These are phyloP conservation scores for Seiridium unicorne DNA, from an alignment of 2,329 filamentous ascomycete genomes.

Conservation along the genomic window DNA sequence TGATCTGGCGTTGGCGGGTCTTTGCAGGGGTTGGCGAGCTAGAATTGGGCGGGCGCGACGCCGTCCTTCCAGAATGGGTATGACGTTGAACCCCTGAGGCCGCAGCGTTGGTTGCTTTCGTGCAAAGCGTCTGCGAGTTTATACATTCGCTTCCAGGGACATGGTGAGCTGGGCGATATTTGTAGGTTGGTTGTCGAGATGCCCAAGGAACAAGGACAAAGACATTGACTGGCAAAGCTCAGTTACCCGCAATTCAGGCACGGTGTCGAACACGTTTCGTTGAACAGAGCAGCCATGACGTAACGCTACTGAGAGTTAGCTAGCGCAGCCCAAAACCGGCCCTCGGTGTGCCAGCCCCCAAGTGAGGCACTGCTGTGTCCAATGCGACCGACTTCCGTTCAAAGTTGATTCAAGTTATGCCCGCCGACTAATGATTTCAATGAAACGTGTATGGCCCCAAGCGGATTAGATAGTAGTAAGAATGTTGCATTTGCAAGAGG, in stretches of 20 bases:
- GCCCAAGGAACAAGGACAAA: neutral
- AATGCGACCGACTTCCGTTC: neutral
- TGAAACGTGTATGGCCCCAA: too few species aligned
- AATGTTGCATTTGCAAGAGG: too few species aligned
- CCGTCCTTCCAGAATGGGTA: constrained; percentile 1
- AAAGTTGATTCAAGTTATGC: too few species aligned
- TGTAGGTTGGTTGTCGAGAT: too few species aligned
- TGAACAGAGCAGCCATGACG: neutral
- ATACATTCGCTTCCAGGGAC: too few species aligned
- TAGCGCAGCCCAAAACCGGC: constrained; percentile 2
- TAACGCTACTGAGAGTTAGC: neutral
- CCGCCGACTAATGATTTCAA: too few species aligned
- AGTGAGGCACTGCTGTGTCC: neutral
- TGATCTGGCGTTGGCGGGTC: neutral
- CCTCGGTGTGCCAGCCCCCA: neutral
- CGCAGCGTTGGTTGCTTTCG: neutral
- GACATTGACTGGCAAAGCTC: neutral
- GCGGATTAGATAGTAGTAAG: too few species aligned
- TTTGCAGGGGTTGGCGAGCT: neutral
- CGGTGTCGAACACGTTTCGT: neutral
- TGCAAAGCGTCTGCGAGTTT: too few species aligned
- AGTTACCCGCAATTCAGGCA: neutral
- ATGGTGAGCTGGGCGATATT: too few species aligned
- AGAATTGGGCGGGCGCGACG: neutral
- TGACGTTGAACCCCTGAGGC: neutral